These are phyloP conservation scores for Pythium chondricola DNA, from an alignment of 352 stramenopile species.

Conservation along the genomic window DNA sequence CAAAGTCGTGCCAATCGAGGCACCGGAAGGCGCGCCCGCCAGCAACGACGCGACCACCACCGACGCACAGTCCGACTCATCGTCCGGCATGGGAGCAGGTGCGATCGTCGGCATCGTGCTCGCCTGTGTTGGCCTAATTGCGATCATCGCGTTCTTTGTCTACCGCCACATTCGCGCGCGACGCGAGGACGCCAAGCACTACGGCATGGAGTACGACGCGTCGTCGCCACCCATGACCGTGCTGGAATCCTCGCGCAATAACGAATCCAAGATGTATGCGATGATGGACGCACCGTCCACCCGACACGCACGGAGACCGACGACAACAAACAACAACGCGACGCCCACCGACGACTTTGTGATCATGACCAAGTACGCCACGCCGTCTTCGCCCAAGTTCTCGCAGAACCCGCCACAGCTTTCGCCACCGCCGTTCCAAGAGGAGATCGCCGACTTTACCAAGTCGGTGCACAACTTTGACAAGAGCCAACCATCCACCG, in stretches of 20 bases:
- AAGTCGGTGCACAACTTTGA: slow-evolving; percentile 45
- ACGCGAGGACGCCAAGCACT: slow-evolving; percentile 14
- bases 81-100: slow-evolving; percentile 13
- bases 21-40: not conserved
- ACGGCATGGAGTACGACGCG: slow-evolving; percentile 12
- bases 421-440: slow-evolving; percentile 14
- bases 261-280: slow-evolving; percentile 18
- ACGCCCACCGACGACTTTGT: slow-evolving; percentile 18
- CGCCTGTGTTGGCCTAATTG: slow-evolving; percentile 14
- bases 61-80: not conserved
- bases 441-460: slow-evolving; percentile 28
- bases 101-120: slow-evolving; percentile 22
- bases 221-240: slow-evolving; percentile 9
- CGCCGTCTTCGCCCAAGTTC: slow-evolving; percentile 21
- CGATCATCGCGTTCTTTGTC: slow-evolving; percentile 17
- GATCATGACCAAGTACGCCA: slow-evolving; percentile 17
- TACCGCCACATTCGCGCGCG: slow-evolving; percentile 19
- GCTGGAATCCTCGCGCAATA: slow-evolving; percentile 10
- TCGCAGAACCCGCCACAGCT: slow-evolving; percentile 10
- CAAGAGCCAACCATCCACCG: slow-evolving; percentile 33
- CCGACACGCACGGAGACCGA: not conserved
- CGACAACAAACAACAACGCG: not conserved
- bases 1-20: not conserved
- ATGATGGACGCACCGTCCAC: slow-evolving; percentile 1
- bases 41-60: not conserved